Conservation (phyloP, 75 land plant genomes). For the Larix kaempferi region DNA sequence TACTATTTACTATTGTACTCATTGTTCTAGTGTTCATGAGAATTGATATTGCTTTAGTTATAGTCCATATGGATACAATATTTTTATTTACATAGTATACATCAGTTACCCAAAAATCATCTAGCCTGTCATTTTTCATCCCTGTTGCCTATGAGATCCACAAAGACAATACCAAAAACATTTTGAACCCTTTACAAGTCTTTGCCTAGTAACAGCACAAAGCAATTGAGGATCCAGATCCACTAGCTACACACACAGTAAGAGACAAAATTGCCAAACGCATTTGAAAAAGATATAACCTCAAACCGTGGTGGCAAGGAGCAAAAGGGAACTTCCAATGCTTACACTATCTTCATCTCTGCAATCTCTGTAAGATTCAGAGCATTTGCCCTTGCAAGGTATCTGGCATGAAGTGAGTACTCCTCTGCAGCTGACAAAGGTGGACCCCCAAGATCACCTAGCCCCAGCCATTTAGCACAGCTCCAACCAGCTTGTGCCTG, state of each 20-base stretch:
- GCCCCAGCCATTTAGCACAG: conserved; percentile 79
- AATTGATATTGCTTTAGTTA: too few species aligned
- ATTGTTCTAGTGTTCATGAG: too few species aligned
- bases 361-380: conserved; percentile 95
- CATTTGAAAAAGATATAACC: background rate
- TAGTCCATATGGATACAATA: too few species aligned
- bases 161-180: too few species aligned
- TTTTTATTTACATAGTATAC: too few species aligned
- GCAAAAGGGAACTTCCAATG: background rate
- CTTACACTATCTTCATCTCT: conserved; percentile 99
- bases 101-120: too few species aligned
- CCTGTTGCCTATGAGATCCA: too few species aligned
- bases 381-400: conserved; percentile 92
- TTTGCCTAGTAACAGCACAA: background rate
- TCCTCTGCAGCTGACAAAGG: conserved; percentile 86
- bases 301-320: background rate
- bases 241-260: background rate
- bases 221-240: background rate
- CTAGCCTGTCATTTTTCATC: too few species aligned
- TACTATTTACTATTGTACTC: too few species aligned
- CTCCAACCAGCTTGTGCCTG: conserved; percentile 87
- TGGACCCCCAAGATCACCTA: conserved; percentile 91
- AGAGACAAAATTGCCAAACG: background rate
- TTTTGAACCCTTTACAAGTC: too few species aligned
- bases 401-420: conserved; percentile 95